phyloP scores from a whole-genome alignment of 176 grass and related monocot genomes.

The Triticum dicoccoides region DNA sequence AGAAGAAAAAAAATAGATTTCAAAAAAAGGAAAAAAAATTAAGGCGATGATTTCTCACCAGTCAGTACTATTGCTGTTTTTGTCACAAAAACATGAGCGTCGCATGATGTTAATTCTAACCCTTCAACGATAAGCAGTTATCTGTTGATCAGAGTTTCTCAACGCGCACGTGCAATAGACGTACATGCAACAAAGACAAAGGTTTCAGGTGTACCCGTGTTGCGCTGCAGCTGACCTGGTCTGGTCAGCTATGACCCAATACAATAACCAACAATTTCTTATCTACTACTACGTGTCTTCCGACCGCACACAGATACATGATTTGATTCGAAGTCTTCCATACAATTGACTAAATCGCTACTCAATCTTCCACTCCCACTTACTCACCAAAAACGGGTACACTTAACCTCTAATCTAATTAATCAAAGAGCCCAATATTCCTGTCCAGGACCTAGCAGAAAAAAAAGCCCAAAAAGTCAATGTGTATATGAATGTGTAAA shows the following conservation, averaged over 20 bases:
- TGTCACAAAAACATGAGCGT: not conserved
- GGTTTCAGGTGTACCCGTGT: constrained; percentile 15
- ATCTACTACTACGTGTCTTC: not conserved
- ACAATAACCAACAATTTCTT: not conserved
- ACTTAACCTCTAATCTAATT: not conserved
- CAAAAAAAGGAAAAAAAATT: not conserved
- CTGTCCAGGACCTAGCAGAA: not conserved
- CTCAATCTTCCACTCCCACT: not conserved
- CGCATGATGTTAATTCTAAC: not conserved
- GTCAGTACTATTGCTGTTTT: not conserved
- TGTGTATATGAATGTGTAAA: no score
- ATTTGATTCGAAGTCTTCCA: not conserved
- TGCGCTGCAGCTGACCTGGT: constrained; percentile 31
- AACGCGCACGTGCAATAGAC: constrained; percentile 17
- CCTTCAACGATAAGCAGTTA: not conserved
- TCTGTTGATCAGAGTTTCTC: not conserved
- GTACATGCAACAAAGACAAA: not conserved
- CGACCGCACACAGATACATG: constrained; percentile 19
- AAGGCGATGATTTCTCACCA: not conserved
- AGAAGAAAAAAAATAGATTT: no score
- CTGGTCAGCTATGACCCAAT: not conserved
- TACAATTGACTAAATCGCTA: not conserved
- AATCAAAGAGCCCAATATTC: not conserved
- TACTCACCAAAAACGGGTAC: not conserved
- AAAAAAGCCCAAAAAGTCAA: not conserved